phyloP scores from a whole-genome alignment of 1,284 basidiomycete genomes.

The Ustilago sp. region DNA sequence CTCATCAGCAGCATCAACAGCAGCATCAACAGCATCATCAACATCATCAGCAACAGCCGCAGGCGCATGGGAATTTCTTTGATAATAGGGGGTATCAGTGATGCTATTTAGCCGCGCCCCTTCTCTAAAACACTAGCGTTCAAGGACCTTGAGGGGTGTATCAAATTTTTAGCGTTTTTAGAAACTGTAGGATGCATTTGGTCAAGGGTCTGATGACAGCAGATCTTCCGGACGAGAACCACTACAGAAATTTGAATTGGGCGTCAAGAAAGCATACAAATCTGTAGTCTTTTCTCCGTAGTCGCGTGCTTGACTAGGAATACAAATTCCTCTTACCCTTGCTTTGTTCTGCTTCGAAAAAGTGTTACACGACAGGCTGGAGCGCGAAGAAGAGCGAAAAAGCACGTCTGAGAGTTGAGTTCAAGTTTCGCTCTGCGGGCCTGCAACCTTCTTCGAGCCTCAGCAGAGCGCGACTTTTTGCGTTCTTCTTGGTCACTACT shows the following conservation, averaged over 20 bases:
- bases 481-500: neutral
- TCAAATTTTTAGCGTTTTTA: too few relatives aligned
- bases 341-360: conserved; percentile 6
- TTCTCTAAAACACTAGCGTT: too few relatives aligned
- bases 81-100: conserved; percentile 35
- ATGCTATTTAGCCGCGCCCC: too few relatives aligned
- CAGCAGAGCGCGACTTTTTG: neutral
- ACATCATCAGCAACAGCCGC: conserved; percentile 15
- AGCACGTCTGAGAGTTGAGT: neutral
- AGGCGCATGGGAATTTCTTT: conserved; percentile 30
- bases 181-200: too few relatives aligned
- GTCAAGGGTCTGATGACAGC: too few relatives aligned
- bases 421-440: neutral
- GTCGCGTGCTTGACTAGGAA: neutral
- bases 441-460: neutral
- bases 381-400: conserved; percentile 4
- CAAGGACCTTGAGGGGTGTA: too few relatives aligned
- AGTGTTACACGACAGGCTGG: conserved; percentile 15
- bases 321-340: conserved; percentile 1
- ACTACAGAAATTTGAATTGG: neutral
- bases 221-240: conserved; percentile 25
- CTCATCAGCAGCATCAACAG: conserved; percentile 27
- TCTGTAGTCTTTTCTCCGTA: conserved; percentile 4
- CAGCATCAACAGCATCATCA: conserved; percentile 20
- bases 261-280: neutral